phyloP scores from a whole-genome alignment of 495 filamentous ascomycete species.

The Aspergillus avenaceus region DNA sequence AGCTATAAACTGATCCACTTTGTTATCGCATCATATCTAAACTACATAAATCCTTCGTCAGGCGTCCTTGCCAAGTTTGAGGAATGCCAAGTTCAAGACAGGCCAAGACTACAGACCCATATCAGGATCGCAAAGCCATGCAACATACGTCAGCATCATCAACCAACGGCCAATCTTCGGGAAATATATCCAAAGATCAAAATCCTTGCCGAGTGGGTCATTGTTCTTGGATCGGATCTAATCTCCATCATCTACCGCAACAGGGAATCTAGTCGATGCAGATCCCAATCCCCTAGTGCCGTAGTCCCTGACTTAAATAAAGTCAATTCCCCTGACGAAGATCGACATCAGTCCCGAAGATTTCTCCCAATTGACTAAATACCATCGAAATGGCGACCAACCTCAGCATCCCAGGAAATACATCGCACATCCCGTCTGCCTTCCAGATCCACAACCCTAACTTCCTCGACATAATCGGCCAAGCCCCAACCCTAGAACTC shows the following conservation, averaged over 20 bases:
- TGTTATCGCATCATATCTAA: no score
- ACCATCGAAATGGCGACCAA: neutral
- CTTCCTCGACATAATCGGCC: constrained; percentile 35
- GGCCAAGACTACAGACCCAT: no score
- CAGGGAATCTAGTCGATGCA: neutral
- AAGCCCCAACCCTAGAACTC: constrained; percentile 30
- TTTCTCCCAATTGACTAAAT: neutral
- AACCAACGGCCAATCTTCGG: no score
- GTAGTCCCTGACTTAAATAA: neutral
- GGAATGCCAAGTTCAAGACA: no score
- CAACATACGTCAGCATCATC: no score
- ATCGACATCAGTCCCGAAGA: neutral
- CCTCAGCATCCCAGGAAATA: neutral
- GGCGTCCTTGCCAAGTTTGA: no score
- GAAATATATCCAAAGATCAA: no score
- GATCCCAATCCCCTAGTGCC: neutral
- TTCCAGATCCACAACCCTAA: constrained; percentile 28
- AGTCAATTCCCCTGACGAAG: no score
- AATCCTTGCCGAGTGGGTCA: neutral
- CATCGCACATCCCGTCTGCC: constrained; percentile 11
- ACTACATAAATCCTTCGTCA: no score
- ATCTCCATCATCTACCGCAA: neutral
- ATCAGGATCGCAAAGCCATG: no score
- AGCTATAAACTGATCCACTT: no score
- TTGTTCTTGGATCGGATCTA: neutral